Conservation (phyloP, 768 basidiomycete species). For the Suillus decipiens region DNA sequence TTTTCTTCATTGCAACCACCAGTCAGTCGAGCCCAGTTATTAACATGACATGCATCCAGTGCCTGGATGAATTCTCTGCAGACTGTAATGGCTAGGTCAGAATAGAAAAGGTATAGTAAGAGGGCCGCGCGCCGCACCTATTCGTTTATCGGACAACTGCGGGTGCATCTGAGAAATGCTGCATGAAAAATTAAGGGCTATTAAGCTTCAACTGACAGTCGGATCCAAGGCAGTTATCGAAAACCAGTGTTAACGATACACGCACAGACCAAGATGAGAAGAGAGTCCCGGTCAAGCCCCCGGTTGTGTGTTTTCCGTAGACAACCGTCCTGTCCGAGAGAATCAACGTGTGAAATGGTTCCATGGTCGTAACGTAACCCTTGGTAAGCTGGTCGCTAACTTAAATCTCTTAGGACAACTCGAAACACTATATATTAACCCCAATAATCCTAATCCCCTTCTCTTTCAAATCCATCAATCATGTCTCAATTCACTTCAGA, state of each 20-base stretch:
- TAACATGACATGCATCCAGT: conserved; percentile 68
- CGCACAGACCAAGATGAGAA: conserved; percentile 25
- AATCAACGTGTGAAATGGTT: conserved; percentile 16
- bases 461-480: conserved; percentile 17
- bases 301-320: conserved; percentile 9
- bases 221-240: conserved; percentile 8
- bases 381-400: conserved; percentile 8
- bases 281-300: neutral
- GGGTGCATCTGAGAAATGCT: conserved; percentile 56
- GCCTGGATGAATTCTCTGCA: conserved; percentile 81
- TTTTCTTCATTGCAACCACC: conserved; percentile 74
- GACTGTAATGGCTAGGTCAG: conserved; percentile 39
- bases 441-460: conserved; percentile 15
- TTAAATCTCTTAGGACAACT: neutral
- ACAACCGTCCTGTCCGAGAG: conserved; percentile 8
- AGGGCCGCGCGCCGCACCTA: conserved; percentile 38
- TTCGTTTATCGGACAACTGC: conserved; percentile 67
- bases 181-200: conserved; percentile 7
- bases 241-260: conserved; percentile 9
- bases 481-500: conserved; percentile 44
- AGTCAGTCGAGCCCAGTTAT: conserved; percentile 62
- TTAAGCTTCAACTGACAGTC: conserved; percentile 6
- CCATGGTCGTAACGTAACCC: conserved; percentile 15
- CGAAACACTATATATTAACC: conserved; percentile 7
- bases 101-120: neutral